Conservation (phyloP, 305 asterid genomes). For the Solanum hybrid region DNA sequence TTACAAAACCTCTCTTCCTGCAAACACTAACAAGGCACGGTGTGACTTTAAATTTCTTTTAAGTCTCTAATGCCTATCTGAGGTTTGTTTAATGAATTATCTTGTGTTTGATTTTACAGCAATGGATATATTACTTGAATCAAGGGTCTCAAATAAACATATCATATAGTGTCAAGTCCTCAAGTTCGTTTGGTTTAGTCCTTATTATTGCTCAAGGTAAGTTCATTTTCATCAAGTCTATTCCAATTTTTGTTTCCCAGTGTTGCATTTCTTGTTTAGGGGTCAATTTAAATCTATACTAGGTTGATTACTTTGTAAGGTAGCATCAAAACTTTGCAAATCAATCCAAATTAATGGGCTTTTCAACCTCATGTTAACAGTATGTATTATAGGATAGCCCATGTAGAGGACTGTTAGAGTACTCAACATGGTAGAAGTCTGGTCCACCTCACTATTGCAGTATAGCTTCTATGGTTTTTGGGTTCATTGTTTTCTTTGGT, state of each 20-base stretch:
- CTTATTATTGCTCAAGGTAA: slow-evolving; percentile 66
- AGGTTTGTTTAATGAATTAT: slow-evolving; percentile 3
- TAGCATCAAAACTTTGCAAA: background rate
- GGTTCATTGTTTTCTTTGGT: background rate
- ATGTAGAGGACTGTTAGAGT: background rate
- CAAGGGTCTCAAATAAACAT: slow-evolving; percentile 60
- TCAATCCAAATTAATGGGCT: background rate
- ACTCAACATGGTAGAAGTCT: background rate
- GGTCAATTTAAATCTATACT: background rate
- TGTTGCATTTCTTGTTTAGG: background rate
- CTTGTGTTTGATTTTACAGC: slow-evolving; percentile 30
- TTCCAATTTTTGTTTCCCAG: background rate
- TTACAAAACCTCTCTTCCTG: slow-evolving; percentile 38
- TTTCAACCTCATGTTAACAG: background rate
- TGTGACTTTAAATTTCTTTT: background rate
- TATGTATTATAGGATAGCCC: background rate
- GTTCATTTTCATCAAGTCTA: slow-evolving; percentile 8
- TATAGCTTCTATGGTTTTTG: background rate
- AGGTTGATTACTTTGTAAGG: background rate
- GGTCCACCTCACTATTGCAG: background rate
- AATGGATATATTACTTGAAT: slow-evolving; percentile 66
- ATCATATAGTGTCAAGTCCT: slow-evolving; percentile 38
- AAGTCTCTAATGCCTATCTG: background rate
- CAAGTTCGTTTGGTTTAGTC: slow-evolving; percentile 37
- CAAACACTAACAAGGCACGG: slow-evolving; percentile 54